Conservation (phyloP, 1,139 yeast genomes). For the Geotrichum cucujoidarum region DNA sequence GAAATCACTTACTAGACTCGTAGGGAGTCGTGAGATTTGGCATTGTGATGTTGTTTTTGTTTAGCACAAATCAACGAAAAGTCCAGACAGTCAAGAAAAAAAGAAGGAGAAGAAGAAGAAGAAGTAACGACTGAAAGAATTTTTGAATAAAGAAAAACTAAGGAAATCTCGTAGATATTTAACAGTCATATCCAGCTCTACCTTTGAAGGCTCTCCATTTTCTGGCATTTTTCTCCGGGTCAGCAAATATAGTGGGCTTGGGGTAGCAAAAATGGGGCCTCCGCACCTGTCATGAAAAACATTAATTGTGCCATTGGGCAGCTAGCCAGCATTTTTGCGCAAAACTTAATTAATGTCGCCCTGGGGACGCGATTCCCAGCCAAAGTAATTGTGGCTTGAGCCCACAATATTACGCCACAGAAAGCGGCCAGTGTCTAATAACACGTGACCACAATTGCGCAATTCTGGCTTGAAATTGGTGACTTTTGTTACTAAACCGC, state of each 20-base stretch:
- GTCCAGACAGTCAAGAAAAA: not conserved
- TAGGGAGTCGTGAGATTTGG: constrained; percentile 6
- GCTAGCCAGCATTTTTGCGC: no score
- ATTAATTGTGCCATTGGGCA: no score
- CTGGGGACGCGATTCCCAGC: no score
- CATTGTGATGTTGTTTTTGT: not conserved
- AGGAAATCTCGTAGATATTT: no score
- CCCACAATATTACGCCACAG: constrained; percentile 12
- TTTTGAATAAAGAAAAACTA: no score
- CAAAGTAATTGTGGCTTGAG: constrained; percentile 15
- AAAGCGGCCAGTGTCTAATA: constrained; percentile 11
- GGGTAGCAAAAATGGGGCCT: no score
- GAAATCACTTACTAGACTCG: constrained; percentile 12
- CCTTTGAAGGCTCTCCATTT: no score
- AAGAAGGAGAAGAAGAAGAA: not conserved
- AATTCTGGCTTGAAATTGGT: constrained; percentile 16
- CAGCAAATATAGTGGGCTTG: no score
- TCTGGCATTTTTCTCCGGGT: no score
- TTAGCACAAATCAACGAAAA: constrained; percentile 1
- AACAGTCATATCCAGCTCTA: no score
- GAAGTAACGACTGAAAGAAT: not conserved
- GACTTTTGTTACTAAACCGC: constrained; percentile 3
- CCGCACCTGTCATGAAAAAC: no score
- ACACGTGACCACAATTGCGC: constrained; percentile 19
- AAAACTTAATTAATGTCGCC: no score